Evolutionary conservation across 73 alveolate species (phyloP).

Genomic region (Paramecium bursaria): DNA sequence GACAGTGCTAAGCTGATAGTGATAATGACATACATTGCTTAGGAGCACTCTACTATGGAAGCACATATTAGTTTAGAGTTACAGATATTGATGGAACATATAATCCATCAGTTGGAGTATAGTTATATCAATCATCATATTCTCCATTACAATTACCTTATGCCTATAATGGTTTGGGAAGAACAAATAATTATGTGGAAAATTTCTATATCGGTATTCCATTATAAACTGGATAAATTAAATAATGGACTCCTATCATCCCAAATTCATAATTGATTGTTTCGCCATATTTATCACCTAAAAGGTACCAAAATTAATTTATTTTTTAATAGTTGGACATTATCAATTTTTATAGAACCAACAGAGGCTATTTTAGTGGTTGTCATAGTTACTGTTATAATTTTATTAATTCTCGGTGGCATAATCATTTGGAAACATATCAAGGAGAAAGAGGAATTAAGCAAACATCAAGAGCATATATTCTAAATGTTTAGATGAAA

Average conservation of each 20-base stretch:
- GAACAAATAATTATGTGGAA: constrained; percentile 70
- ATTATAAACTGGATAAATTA: constrained; percentile 33
- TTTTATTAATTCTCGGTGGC: constrained; percentile 57
- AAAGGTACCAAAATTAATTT: neutral
- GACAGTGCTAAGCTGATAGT: constrained; percentile 60
- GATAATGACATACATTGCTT: constrained; percentile 16
- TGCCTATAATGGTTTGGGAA: constrained; percentile 67
- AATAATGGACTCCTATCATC: constrained; percentile 72
- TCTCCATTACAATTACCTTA: constrained; percentile 64
- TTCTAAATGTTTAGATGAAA: constrained; percentile 65
- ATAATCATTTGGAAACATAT: constrained; percentile 66
- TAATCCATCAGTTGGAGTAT: constrained; percentile 64
- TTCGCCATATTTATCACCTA: constrained; percentile 35
- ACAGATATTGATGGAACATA: constrained; percentile 49
- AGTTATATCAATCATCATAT: constrained; percentile 54
- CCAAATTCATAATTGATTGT: constrained; percentile 70
- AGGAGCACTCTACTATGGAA: constrained; percentile 64
- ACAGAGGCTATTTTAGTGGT: constrained; percentile 63
- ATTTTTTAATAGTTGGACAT: constrained; percentile 56
- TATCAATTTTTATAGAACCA: constrained; percentile 61
- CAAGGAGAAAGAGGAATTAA: constrained; percentile 65
- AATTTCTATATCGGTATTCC: constrained; percentile 67
- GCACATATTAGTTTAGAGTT: constrained; percentile 58
- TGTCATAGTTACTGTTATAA: constrained; percentile 62
- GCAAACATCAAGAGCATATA: constrained; percentile 48